Evolutionary conservation across 306 rosid species (phyloP).

Genomic region (Styphnolobium japonicum): DNA sequence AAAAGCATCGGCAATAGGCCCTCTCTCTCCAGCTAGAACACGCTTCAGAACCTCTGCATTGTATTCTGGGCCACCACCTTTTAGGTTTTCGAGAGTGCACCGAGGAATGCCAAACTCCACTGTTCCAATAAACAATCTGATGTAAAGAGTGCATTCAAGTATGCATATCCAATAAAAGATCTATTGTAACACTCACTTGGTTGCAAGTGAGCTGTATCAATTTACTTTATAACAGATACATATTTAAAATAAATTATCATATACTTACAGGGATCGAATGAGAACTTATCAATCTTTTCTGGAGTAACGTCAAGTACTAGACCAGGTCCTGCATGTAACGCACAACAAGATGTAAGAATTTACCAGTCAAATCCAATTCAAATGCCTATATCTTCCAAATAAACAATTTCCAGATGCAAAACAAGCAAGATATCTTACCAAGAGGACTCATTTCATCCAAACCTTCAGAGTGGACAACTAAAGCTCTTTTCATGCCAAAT

Average conservation of each 20-base stretch:
- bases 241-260: slow-evolving; percentile 16
- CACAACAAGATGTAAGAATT: slow-evolving; percentile 11
- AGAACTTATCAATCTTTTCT: slow-evolving; percentile 63
- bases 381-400: background rate
- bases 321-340: slow-evolving; percentile 76
- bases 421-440: slow-evolving; percentile 50
- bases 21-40: slow-evolving; percentile 77
- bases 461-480: slow-evolving; percentile 96
- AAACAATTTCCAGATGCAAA: background rate
- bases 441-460: slow-evolving; percentile 98
- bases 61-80: slow-evolving; percentile 79
- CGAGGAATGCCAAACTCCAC: slow-evolving; percentile 92
- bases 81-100: slow-evolving; percentile 64
- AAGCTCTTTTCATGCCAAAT: slow-evolving; percentile 91
- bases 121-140: slow-evolving; percentile 30
- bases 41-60: slow-evolving; percentile 69
- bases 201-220: slow-evolving; percentile 19
- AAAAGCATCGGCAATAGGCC: slow-evolving; percentile 81
- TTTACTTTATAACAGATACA: background rate
- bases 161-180: slow-evolving; percentile 17
- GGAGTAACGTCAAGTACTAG: slow-evolving; percentile 81
- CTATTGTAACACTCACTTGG: slow-evolving; percentile 9
- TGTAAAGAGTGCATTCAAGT: slow-evolving; percentile 12
- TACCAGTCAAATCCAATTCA: background rate
- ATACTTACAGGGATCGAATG: slow-evolving; percentile 88